Percentiles rank a stretch among this genome's conserved stretches.
phyloP scores from a whole-genome alignment of 139 green algal genomes.

The Chlorella sp. region DNA sequence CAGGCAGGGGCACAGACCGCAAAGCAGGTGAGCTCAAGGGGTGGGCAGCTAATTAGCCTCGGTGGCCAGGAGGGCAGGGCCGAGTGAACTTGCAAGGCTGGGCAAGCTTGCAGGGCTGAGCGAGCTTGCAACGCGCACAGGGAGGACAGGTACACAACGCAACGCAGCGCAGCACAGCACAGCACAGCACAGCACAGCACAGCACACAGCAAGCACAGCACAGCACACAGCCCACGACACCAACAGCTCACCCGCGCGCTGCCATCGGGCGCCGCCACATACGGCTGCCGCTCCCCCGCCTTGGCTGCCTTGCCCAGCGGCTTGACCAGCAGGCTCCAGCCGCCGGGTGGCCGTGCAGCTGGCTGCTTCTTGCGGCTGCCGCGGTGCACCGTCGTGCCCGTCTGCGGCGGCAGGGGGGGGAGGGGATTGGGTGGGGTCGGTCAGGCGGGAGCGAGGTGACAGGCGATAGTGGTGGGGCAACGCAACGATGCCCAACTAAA shows the following conservation, averaged over 20 bases:
- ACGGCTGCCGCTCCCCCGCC: constrained; percentile 19
- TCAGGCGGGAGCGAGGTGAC: not conserved
- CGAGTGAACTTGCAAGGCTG: not conserved
- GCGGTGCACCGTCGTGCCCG: constrained; percentile 36
- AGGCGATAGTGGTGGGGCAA: not conserved
- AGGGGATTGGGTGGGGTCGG: not conserved
- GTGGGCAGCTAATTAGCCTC: not conserved
- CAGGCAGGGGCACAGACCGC: not conserved
- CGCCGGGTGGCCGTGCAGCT: constrained; percentile 41
- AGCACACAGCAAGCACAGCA: not conserved
- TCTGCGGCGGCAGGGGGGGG: constrained; percentile 14
- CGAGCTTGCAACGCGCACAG: no score
- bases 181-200: constrained; percentile 1
- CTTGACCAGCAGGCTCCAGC: constrained; percentile 53
- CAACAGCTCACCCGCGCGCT: not conserved
- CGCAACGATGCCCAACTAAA: not conserved
- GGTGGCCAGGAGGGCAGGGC: not conserved
- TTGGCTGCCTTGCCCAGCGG: constrained; percentile 44
- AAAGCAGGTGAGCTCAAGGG: no score
- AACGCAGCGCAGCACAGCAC: not conserved
- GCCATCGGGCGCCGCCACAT: constrained; percentile 48
- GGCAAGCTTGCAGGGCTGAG: no score
- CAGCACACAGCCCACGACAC: not conserved
- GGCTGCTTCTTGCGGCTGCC: constrained; percentile 32
- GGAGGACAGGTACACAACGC: not conserved